Conservation (phyloP, 106 monocot species). For the Xerophyta viscosa region DNA sequence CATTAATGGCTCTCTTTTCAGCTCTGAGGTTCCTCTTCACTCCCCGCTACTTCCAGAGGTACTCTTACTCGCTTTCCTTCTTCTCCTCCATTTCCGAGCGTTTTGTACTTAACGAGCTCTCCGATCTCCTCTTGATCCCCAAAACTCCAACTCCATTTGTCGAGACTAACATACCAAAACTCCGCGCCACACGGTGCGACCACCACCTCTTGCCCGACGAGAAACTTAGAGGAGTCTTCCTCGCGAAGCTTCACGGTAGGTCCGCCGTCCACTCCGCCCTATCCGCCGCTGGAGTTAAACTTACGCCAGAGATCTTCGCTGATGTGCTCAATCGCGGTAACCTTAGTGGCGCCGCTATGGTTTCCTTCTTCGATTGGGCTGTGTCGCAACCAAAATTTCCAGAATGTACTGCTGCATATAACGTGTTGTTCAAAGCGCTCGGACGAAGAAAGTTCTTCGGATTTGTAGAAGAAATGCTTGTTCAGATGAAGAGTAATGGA, state of each 20-base stretch:
- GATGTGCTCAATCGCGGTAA: conserved; percentile 59
- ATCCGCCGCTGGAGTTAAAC: conserved; percentile 41
- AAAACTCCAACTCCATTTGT: neutral
- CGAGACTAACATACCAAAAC: neutral
- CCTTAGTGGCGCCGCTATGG: conserved; percentile 50
- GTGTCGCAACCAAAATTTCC: conserved; percentile 29
- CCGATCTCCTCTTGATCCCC: conserved; percentile 29
- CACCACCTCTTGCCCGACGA: conserved; percentile 50
- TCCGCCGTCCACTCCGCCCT: conserved; percentile 55
- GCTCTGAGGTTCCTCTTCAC: too few species aligned
- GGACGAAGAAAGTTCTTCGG: conserved; percentile 75
- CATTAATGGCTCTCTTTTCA: too few species aligned
- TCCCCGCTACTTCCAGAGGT: too few species aligned
- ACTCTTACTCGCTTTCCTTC: neutral
- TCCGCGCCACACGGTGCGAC: neutral
- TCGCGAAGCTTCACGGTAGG: conserved; percentile 45
- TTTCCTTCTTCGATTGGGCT: conserved; percentile 85
- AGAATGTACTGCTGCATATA: conserved; percentile 33
- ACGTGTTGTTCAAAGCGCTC: conserved; percentile 54
- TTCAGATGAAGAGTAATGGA: conserved; percentile 45
- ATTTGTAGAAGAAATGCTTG: conserved; percentile 39
- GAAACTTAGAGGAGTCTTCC: conserved; percentile 72
- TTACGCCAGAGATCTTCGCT: conserved; percentile 51
- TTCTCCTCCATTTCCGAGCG: conserved; percentile 22
- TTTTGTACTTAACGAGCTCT: conserved; percentile 36